Evolutionary conservation across 805 yeast genomes (phyloP).

Genomic region (Candida vartiovaarae): DNA sequence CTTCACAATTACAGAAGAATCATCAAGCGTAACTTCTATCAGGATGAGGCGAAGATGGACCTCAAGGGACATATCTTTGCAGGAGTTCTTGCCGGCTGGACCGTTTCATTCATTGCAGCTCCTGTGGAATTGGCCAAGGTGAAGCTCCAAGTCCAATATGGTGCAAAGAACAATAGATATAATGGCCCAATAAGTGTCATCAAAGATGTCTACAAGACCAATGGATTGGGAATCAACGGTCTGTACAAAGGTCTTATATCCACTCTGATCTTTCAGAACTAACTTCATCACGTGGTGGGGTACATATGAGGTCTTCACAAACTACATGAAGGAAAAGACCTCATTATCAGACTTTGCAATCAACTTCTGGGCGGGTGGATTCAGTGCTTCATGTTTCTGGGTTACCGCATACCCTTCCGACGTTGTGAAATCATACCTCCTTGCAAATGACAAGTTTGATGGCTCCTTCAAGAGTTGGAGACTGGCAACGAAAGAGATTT

Average conservation of each 20-base stretch:
- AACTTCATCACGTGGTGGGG: conserved; percentile 95
- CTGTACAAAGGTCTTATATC: conserved; percentile 77
- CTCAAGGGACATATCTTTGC: conserved; percentile 69
- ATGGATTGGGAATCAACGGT: conserved; percentile 55
- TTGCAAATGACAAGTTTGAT: conserved; percentile 69
- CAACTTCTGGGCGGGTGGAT: conserved; percentile 90
- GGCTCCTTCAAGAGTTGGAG: conserved; percentile 68
- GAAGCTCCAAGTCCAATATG: conserved; percentile 83
- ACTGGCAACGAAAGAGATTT: conserved; percentile 65
- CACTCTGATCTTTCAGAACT: conserved; percentile 81
- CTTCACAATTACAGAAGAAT: conserved; percentile 68
- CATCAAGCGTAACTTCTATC: conserved; percentile 56
- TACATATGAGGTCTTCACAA: conserved; percentile 72
- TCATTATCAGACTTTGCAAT: conserved; percentile 58
- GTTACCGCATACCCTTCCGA: conserved; percentile 83
- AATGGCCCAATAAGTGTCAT: conserved; percentile 79
- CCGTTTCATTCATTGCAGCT: conserved; percentile 93
- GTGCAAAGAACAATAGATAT: conserved; percentile 58
- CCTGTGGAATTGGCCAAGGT: conserved; percentile 90
- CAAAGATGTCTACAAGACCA: conserved; percentile 44
- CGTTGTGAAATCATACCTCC: conserved; percentile 78
- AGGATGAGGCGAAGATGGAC: conserved; percentile 58
- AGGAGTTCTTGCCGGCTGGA: conserved; percentile 77
- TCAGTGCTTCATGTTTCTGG: conserved; percentile 85
- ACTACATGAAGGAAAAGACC: conserved; percentile 60